Conservation (phyloP, 2,329 filamentous ascomycete genomes). For the Dothistroma pini region DNA sequence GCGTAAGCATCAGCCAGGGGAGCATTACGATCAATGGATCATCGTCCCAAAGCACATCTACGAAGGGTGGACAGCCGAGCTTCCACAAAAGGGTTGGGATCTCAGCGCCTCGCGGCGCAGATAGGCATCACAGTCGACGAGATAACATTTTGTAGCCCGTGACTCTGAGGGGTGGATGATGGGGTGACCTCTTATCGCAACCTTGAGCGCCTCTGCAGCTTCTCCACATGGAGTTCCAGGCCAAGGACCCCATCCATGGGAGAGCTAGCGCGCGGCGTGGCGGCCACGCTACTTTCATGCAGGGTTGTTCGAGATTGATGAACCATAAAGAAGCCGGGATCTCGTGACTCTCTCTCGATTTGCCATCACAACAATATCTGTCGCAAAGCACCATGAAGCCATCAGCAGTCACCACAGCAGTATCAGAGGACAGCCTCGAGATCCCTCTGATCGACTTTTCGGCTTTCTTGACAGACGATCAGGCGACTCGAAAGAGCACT, state of each 20-base stretch:
- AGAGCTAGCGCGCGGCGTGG: background rate
- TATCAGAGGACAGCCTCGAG: conserved; percentile 36
- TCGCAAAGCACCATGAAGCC: conserved; percentile 13
- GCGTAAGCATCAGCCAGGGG: background rate
- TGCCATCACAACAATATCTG: background rate
- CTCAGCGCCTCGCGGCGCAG: background rate
- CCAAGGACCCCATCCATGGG: background rate
- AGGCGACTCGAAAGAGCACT: conserved; percentile 34
- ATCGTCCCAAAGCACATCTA: background rate
- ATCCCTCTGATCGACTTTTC: conserved; percentile 66
- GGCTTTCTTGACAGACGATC: conserved; percentile 54
- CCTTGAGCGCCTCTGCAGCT: background rate
- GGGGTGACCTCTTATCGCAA: background rate
- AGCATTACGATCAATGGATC: background rate
- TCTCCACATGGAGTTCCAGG: background rate
- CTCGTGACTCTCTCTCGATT: background rate
- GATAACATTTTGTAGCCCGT: background rate
- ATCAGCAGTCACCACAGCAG: conserved; percentile 27
- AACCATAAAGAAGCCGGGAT: background rate
- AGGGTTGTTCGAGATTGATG: background rate
- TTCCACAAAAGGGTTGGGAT: background rate
- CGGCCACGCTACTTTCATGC: background rate
- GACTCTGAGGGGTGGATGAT: background rate
- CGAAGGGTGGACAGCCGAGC: background rate
- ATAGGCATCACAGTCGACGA: background rate